Evolutionary conservation across 2,329 filamentous ascomycete species (phyloP), one percentile per base, ranked within the genome.

Genomic region (Fusarium sterilihyphosum): DNA sequence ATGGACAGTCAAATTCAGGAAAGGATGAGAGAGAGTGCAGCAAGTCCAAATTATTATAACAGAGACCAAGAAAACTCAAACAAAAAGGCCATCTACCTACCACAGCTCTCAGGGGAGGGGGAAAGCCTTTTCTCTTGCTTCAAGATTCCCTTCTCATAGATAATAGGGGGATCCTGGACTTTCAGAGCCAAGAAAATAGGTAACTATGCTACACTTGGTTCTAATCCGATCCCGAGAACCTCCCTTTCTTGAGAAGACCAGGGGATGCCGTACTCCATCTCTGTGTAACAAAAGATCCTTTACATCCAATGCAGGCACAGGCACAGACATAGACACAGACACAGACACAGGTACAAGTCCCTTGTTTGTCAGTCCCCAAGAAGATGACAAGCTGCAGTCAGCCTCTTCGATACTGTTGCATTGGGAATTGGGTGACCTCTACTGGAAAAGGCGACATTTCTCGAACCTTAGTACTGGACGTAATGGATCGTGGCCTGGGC

Each of bases 221-320:
- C 33, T 49, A 62, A 68, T 43, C 24, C 29, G 40, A 62, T 62
- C n/a, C 31, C 41, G 41, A 67, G 53, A 53, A 47, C 67, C 61
- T 61, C 40, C 54, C 31, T 53, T 63, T 47, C 52, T 24, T 16
- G 13, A 35, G 16, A 59, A 10, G 35, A 26, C 46, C 40, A 60
- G 61, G 63, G 54, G 64, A 57, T 31, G 41, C 38, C 20, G 9
- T 43, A 62, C 56, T 40, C 43, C 59, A 68, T 65, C 43, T 74
- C 50, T 74, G 71, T 74, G 47, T 61, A 52, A 74, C 71, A 40
- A 40, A 54, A 74, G 71, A 72, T 65, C 63, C 57, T 38, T 54
- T 54, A n/a, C 52, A 52, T 71, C 66, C 61, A 60, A 49, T 73
- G 70, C 57, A 62, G 46, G 62, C 26, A 67, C 57, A 62, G 46